Conservation (phyloP, 176 grass and related monocot genomes). For the Eragrostis nindensis region DNA sequence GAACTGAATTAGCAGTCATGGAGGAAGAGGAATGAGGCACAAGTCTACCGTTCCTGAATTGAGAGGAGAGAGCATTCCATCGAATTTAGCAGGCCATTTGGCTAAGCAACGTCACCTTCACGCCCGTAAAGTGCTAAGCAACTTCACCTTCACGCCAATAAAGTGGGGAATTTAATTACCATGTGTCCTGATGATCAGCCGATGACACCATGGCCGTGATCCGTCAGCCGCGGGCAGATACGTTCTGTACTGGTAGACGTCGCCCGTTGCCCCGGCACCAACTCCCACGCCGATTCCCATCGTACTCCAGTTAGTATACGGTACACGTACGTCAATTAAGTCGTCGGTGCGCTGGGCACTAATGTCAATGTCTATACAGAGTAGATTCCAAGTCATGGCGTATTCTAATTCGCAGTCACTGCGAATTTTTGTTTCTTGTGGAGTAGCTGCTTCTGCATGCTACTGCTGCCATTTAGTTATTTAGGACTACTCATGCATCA, state of each 20-base stretch:
- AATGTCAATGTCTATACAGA: too few relatives aligned
- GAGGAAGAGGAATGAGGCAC: neutral
- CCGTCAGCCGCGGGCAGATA: neutral
- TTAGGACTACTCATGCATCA: neutral
- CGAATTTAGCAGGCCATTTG: neutral
- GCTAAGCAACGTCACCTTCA: too few relatives aligned
- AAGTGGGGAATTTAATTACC: neutral
- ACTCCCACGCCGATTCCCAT: slow-evolving; percentile 1
- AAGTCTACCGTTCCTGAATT: neutral
- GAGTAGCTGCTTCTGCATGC: too few relatives aligned
- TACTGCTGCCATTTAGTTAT: neutral
- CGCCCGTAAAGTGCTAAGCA: too few relatives aligned
- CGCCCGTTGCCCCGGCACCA: neutral
- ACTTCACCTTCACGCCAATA: neutral
- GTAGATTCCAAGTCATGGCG: too few relatives aligned
- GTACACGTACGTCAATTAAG: too few relatives aligned
- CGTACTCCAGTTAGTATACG: neutral
- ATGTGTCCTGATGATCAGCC: neutral
- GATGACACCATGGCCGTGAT: neutral
- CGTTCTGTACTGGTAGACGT: neutral
- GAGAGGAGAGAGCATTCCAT: neutral
- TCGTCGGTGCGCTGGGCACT: too few relatives aligned
- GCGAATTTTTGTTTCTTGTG: neutral
- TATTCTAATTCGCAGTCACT: neutral
- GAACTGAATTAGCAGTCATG: neutral